A percentile compares a stretch with the other conserved stretches of the same genome.
phyloP scores from a whole-genome alignment of 257 asterid species.

The Fraxinus americana region DNA sequence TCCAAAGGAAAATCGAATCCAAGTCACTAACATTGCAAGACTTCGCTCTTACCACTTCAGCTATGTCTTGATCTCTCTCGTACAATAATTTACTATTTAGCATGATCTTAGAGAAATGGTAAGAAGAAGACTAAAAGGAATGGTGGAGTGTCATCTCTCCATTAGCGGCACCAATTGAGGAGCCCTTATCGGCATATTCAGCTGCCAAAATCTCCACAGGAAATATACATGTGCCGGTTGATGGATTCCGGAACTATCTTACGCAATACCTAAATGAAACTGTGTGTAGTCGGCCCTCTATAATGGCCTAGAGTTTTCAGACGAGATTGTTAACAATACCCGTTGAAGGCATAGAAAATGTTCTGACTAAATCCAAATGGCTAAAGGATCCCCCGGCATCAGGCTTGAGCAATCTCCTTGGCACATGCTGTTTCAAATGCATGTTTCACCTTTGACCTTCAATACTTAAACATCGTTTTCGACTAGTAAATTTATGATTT shows the following conservation, averaged over 20 bases:
- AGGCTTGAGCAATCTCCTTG: slow-evolving; percentile 38
- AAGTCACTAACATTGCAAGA: no score
- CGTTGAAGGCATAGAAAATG: slow-evolving; percentile 42
- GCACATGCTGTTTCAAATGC: not conserved
- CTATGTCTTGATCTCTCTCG: no score
- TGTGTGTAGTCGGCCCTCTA: no score
- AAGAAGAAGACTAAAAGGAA: no score
- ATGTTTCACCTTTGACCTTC: not conserved
- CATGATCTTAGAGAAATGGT: not conserved
- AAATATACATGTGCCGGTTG: slow-evolving; percentile 30
- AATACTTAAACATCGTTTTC: no score
- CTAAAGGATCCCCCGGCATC: slow-evolving; percentile 33
- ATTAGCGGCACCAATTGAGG: not conserved
- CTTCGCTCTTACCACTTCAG: no score
- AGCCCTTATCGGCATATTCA: not conserved
- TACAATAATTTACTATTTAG: no score
- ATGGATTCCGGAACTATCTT: slow-evolving; percentile 30
- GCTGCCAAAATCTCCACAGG: slow-evolving; percentile 46
- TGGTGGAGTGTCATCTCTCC: no score
- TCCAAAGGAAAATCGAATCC: no score
- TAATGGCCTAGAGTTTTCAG: not conserved
- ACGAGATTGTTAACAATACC: not conserved
- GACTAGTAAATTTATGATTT: no score
- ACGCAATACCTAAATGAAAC: slow-evolving; percentile 12
- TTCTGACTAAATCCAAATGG: slow-evolving; percentile 4